Evolutionary conservation across 805 yeast species (phyloP).

Genomic region (Metschnikowia shivogae): DNA sequence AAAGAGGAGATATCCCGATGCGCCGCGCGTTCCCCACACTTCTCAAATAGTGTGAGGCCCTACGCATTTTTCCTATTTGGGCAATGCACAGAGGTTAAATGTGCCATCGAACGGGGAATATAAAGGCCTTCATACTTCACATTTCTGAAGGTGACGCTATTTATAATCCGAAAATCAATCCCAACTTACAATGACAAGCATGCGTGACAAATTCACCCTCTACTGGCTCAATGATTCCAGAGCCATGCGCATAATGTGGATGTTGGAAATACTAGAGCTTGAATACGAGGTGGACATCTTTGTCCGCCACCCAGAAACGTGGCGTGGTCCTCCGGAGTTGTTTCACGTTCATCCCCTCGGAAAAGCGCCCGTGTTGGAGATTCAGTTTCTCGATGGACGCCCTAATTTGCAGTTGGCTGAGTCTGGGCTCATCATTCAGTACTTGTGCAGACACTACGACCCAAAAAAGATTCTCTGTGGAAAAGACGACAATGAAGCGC

Average conservation of each 20-base stretch:
- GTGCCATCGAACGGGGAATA: background rate
- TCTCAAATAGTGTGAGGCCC: constrained; percentile 1
- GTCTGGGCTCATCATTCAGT: constrained; percentile 55
- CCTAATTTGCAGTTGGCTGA: constrained; percentile 46
- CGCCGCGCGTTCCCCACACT: constrained; percentile 5
- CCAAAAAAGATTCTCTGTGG: constrained; percentile 34
- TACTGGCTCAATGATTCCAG: constrained; percentile 51
- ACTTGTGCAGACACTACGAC: constrained; percentile 50
- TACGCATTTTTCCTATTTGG: constrained; percentile 5
- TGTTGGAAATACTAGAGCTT: constrained; percentile 55
- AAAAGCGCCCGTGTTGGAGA: constrained; percentile 56
- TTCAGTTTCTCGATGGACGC: constrained; percentile 29
- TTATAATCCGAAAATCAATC: background rate
- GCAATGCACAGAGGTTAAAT: constrained; percentile 1
- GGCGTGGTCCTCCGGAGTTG: constrained; percentile 40
- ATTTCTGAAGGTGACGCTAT: background rate
- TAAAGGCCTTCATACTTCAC: background rate
- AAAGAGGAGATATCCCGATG: background rate
- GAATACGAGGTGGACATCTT: constrained; percentile 53
- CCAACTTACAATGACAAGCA: background rate
- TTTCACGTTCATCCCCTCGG: constrained; percentile 58
- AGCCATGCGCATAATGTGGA: constrained; percentile 59
- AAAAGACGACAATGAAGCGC: constrained; percentile 34
- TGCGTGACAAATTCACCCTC: constrained; percentile 16
- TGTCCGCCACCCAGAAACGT: constrained; percentile 43